Evolutionary conservation across 2,329 filamentous ascomycete species (phyloP), one percentile per base, ranked within the genome.

Genomic region (Phaeosphaeriaceae sp.): DNA sequence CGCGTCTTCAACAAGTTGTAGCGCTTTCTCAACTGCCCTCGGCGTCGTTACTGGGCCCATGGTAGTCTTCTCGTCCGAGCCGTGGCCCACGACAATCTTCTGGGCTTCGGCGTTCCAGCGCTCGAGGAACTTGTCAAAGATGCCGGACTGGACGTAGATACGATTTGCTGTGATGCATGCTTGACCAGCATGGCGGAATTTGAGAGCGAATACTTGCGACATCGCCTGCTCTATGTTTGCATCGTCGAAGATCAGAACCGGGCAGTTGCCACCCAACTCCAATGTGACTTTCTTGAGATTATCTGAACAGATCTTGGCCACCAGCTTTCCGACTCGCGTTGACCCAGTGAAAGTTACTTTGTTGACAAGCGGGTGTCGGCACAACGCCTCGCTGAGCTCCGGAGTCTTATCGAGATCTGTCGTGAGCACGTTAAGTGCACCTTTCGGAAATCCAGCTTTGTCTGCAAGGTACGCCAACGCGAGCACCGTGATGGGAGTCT

Each of bases 91-190:
- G 31, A 85, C 83, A 13, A 91, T 80, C 57, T 80, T 78, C 17
- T 80, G 76, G 1, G 84, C 85, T 60, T 83, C 80, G 1, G 83
- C 80, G 5, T 90, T 78, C 48, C 85, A 78, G 19, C 68, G 78
- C 1, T 83, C 76, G 4, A 88, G 79, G 65, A 90, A 89, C 36
- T 80, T 79, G 40, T 88, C 85, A 72, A 88, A 87, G 9, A 91
- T 83, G 13, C 83, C 83, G 1, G 79, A 80, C 71, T 90, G 88
- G 2, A 90, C 85, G 69, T 87, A 89, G 25, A 90, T 83, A 0
- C 88, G 81, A 69, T 89, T 89, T 7, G 87, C 87, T 0, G 86
- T 86, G 60, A 89, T 85, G 65, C 88, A 89, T 2, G 86, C 86
- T 73, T 89, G 87, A 2, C 87, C 87, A 2, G 87, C 86, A 68